Percentiles rank a stretch among this genome's conserved stretches.
phyloP scores from a whole-genome alignment of 257 asterid genomes.

The Buddleja alternifolia region DNA sequence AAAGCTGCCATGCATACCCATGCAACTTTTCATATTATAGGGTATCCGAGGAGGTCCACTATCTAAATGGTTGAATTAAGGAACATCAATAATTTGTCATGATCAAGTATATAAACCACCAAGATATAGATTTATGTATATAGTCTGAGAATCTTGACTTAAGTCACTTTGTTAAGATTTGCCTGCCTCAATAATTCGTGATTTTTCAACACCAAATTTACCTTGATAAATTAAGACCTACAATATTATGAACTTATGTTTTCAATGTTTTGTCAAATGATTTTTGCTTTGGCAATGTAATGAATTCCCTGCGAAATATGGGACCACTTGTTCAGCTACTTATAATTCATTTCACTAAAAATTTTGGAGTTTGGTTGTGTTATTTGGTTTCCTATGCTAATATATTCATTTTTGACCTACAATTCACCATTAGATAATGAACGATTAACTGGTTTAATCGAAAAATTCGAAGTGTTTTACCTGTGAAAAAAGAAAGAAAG shows the following conservation, averaged over 20 bases:
- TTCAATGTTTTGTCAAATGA: background rate
- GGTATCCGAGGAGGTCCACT: background rate
- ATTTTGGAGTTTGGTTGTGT: background rate
- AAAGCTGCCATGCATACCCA: background rate
- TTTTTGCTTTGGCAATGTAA: background rate
- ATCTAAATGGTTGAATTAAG: background rate
- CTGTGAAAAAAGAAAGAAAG: no score
- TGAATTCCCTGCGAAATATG: background rate
- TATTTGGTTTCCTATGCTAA: no score
- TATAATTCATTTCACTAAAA: background rate
- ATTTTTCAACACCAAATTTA: background rate
- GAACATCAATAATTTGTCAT: slow-evolving; percentile 47
- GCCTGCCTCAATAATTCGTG: slow-evolving; percentile 16
- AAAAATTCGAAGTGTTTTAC: no score
- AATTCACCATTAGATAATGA: no score
- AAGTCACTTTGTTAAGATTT: slow-evolving; percentile 22
- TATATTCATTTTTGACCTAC: no score
- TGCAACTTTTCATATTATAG: background rate
- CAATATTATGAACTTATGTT: background rate
- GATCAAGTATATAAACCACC: slow-evolving; percentile 29
- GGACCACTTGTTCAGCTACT: background rate
- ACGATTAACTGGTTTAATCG: no score
- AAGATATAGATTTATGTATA: slow-evolving; percentile 22
- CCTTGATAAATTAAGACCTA: background rate
- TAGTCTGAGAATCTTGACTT: slow-evolving; percentile 68